Evolutionary conservation across 169 alveolate genomes (phyloP), one percentile per base, ranked within the genome.

Genomic region (Besnoitia besnoiti): DNA sequence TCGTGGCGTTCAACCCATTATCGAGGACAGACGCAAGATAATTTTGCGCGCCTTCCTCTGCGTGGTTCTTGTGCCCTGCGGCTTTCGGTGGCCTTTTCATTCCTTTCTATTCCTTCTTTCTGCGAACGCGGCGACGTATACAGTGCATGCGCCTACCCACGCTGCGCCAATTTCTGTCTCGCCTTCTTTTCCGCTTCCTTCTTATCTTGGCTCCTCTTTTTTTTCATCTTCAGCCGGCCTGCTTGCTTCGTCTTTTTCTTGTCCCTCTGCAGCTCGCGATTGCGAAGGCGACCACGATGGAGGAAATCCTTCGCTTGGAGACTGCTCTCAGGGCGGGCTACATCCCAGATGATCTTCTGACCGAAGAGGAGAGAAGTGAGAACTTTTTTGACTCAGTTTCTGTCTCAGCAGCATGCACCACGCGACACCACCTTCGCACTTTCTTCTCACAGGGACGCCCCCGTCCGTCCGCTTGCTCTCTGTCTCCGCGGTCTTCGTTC

Each of bases 241-340:
- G 40, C 77, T 27, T n/a, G 37, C 21, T 42, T 30, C 50, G 1
- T n/a, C 16, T 40, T 51, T 1, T 50, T 30, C 46, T 33, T 84
- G 49, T 47, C 14, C 40, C 55, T 51, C 19, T 33, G 55, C 59
- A 85, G 91, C 44, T 47, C 59, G 91, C 91, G 42, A 85, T 85
- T 40, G 91, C 91, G 5, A n/a, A 59, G 82, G 91, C 91, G 30
- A 55, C 44, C 30, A 55, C 91, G 19, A 30, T 85, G 55, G 91
- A 85, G 40, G 91, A 85, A 35, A 85, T 85, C 40, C 30, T 55
- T 5, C 50, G 82, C 2, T 37, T 85, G 5, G 91, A 85, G 55
- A 59, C 4, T 39, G 91, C 91, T 5, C 59, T 85, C 44, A 37
- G 24, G 59, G 73, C 40, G n/a, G 91, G 91, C 49, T 73, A 73